Base-by-base conservation (phyloP, 1,284 basidiomycete species). In the Tylopilus orsonianus region DNA sequence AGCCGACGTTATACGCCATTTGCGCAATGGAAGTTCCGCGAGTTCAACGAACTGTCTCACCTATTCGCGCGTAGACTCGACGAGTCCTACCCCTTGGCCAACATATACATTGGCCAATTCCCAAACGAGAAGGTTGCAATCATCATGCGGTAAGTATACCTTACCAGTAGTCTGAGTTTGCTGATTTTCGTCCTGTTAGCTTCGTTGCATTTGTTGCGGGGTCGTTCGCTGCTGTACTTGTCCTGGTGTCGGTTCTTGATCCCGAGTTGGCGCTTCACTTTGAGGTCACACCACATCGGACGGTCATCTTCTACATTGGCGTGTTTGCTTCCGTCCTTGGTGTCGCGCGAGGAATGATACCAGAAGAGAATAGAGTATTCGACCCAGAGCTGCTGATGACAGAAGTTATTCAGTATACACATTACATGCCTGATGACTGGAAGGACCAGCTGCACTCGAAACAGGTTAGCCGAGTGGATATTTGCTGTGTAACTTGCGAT, bases 41-140 rank as follows among this genome's bases (percentile, higher is more conserved):
- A 99, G 67, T 99, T 97, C 75, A 99, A 99, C 67, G 96, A 99
- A 66, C 76, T 99, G 5, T 91, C 93, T 0, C 96, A 99, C 68
- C 75, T 96, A 27, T 99, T 99, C 66, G 79, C 84, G 33, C 77
- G 92, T 36, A 78, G 96, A 44, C 76, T 97, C 43, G 85, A 94
- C 56, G 84, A 90, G 58, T 93, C 90, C 51, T 94, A 96, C 58
- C 91, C 90, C 0, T 73, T 85, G 9, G 92, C 97, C 13, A 94
- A 88, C 66, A 88, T 93, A 76, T 99, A 98, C 68, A 93, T 97
- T 53, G 93, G 93, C 22, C 96, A 98, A 65, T 99, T 97, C 64
- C 96, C 96, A 0, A 98, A 98, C 62, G 93, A 94, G 64, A 90
- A 94, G 60, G 76, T 93, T 14, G 89, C 93, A 0, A 72, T 97